A percentile compares a stretch with the other conserved stretches of the same genome.
Conservation (phyloP, 2,329 filamentous ascomycete species). For the Hypoxylon sp. region DNA sequence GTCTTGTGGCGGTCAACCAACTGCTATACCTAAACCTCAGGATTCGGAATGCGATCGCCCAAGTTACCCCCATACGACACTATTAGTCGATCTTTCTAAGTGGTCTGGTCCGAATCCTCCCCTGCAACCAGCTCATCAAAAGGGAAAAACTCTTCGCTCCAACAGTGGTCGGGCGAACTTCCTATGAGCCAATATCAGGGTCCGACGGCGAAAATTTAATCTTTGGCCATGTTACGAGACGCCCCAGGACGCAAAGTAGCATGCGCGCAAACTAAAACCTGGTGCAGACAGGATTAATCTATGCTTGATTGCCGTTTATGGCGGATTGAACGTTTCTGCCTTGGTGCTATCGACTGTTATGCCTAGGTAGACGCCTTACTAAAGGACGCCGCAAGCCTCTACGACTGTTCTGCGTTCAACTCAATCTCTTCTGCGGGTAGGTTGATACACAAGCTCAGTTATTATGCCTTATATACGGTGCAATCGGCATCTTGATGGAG, state of each 20-base stretch:
- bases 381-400: constrained; percentile 14
- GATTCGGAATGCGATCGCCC: constrained; percentile 29
- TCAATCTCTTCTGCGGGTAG: not conserved
- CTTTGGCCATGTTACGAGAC: constrained; percentile 18
- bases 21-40: constrained; percentile 22
- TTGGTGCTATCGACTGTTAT: constrained; percentile 26
- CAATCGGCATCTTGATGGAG: not conserved
- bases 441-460: constrained; percentile 31
- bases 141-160: constrained; percentile 14
- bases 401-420: constrained; percentile 13
- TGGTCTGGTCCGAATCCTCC: constrained; percentile 29
- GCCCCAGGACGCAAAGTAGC: constrained; percentile 23
- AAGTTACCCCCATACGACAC: constrained; percentile 26
- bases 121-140: constrained; percentile 37
- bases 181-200: constrained; percentile 26
- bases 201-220: constrained; percentile 22
- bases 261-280: not conserved
- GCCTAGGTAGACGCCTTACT: constrained; percentile 35
- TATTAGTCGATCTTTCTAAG: constrained; percentile 21
- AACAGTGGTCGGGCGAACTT: constrained; percentile 37
- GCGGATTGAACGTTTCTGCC: constrained; percentile 28
- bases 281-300: constrained; percentile 19
- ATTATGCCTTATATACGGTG: not conserved
- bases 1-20: constrained; percentile 39
- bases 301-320: constrained; percentile 12